Evolutionary conservation across 352 stramenopile genomes (phyloP), one percentile per base, ranked within the genome.

Genomic region (Pythium pyrilobum): DNA sequence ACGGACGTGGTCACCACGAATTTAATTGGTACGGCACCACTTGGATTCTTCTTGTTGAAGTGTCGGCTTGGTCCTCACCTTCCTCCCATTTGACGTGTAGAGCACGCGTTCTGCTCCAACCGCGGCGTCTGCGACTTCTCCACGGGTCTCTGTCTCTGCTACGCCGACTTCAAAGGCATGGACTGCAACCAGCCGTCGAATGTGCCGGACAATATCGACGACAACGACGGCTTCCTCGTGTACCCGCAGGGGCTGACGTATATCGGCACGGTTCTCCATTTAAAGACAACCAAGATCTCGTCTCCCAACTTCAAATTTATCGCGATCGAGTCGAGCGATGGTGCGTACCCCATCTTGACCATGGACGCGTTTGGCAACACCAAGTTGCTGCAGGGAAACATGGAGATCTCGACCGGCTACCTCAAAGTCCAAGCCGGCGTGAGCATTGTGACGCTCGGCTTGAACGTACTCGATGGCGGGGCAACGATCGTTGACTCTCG

Each of bases 81-180:
- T 41, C 11, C 55, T 32, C 2, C 53, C 27, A 36, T 28, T 60
- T 25, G 27, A 16, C 15, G 20, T 59, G 40, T 23, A 87, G 85
- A 96, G 51, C 87, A 94, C 47, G 52, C 66, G 18, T 90, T 76
- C 44, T 96, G 85, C 53, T 81, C 81, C 3, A 84, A 85, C n/a
- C 76, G 85, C 38, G 85, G 85, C 5, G 51, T 85, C 8, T 96
- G 85, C 38, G 76, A 91, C 41, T 91, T 91, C 34, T 64, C 49
- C 12, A 77, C 63, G 9, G 85, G 85, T 1, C 46, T 73, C 28
- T 96, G 85, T 39, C 51, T 67, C 7, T 94, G 85, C 55, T 89
- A 92, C 24, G 50, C 75, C 1, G 83, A 87, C 41, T 95, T 88
- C 55, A 86, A 84, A 32, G 77, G 69, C 2, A 65, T 75, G 38